Base-by-base conservation (phyloP, 305 asterid genomes). In the Striga hermonthica region DNA sequence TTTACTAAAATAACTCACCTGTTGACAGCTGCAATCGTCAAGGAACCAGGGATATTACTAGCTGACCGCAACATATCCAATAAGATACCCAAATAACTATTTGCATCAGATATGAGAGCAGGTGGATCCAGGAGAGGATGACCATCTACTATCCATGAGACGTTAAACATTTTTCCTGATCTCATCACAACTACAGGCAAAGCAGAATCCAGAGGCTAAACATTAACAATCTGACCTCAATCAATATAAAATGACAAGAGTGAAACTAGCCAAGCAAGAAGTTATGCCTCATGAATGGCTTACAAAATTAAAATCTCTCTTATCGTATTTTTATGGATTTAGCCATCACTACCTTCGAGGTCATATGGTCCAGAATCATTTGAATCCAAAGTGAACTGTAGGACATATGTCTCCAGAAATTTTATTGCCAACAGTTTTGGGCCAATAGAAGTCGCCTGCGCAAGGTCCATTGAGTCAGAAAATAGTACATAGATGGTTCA, bases 91-190 rank as follows among this genome's bases (percentile, higher is more conserved):
- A 90, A 68, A 74, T 73, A 78, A 81, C 88, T 81, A 69, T 76
- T 82, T 57, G 95, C 96, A 72, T 93, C 99, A 54, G 86, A 78
- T 10, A 78, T 55, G 66, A 90, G 95, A 22, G 79, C 69, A 37
- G 84, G 80, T 61, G 82, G 80, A 80, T 88, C 88, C 79, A 93
- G 70, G 64, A 88, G 70, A 61, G 99, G 95, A 72, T 88, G 97
- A 67, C 82, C 85, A 74, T 90, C 86, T 71, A 40, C 75, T 60
- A 90, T 72, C 99, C 95, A 79, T 9, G 99, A 90, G 69, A 93
- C 57, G 70, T 86, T 93, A 67, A 93, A 90, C 63, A 64, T 71
- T 78, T 73, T 79, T 64, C 83, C 87, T 63, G 73, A 82, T 67
- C 83, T 87, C 61, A 72, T 74, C 79, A 73, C 62, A 65, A 76